Evolutionary conservation across 805 yeast species (phyloP).

Genomic region (Jamesozyma jinghongensis): DNA sequence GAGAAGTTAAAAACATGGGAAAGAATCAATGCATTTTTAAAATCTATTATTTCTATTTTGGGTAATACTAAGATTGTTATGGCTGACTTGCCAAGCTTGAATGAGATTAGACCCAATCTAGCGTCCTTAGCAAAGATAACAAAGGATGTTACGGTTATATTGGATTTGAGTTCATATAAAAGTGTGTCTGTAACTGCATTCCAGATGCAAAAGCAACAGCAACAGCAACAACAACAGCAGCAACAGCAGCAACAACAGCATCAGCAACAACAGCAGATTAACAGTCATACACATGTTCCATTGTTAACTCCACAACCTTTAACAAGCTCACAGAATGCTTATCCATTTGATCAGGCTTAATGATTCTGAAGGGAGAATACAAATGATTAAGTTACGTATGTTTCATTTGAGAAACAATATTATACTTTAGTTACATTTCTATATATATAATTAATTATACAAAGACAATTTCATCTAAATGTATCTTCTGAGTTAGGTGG

Average conservation of each 20-base stretch:
- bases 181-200: slow-evolving; percentile 18
- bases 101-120: slow-evolving; percentile 70
- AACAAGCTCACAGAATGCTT: slow-evolving; percentile 3
- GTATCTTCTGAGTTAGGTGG: too few species aligned
- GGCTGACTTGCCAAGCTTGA: slow-evolving; percentile 69
- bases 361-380: too few species aligned
- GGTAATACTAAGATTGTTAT: slow-evolving; percentile 77
- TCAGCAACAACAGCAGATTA: slow-evolving; percentile 6
- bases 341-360: slow-evolving; percentile 14
- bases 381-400: background rate
- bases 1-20: slow-evolving; percentile 73
- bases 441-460: background rate
- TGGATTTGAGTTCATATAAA: slow-evolving; percentile 56
- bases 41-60: slow-evolving; percentile 72
- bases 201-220: slow-evolving; percentile 14
- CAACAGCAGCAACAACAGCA: slow-evolving; percentile 5
- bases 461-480: too few species aligned
- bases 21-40: slow-evolving; percentile 70
- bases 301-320: slow-evolving; percentile 17
- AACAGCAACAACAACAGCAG: slow-evolving; percentile 6
- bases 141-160: slow-evolving; percentile 80
- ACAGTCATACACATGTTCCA: slow-evolving; percentile 13
- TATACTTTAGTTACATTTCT: background rate
- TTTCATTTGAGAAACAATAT: too few species aligned
- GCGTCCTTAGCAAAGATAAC: slow-evolving; percentile 80